Conservation (phyloP, 2,329 filamentous ascomycete species). For the Ploettnerulaceae sp. region DNA sequence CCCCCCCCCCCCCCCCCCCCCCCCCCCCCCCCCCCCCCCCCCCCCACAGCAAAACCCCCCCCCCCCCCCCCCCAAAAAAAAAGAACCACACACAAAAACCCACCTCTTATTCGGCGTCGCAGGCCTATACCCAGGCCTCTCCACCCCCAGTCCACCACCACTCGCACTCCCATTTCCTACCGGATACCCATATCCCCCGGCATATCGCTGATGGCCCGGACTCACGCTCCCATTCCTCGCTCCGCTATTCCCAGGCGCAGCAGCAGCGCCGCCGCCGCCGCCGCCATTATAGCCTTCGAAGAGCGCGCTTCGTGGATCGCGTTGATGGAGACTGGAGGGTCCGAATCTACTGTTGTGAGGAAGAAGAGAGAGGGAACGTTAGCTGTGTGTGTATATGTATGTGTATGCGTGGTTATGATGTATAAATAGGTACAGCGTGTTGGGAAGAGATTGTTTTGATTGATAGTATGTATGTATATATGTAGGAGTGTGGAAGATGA, state of each 20-base stretch:
- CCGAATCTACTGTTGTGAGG: constrained; percentile 51
- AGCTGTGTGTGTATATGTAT: too few species aligned
- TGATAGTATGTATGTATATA: neutral
- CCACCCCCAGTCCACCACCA: constrained; percentile 27
- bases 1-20: neutral
- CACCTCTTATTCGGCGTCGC: constrained; percentile 70
- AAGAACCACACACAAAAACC: constrained; percentile 25
- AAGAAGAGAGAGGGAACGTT: neutral
- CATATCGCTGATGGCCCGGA: constrained; percentile 11
- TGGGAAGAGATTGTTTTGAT: too few species aligned
- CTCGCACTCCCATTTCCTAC: constrained; percentile 35
- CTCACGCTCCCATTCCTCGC: constrained; percentile 5
- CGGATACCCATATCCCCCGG: constrained; percentile 47
- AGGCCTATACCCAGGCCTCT: constrained; percentile 48
- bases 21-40: neutral
- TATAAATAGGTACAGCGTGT: too few species aligned
- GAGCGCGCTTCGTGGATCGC: constrained; percentile 66
- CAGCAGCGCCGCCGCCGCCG: constrained; percentile 36
- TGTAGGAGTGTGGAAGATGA: neutral
- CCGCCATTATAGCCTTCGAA: constrained; percentile 68
- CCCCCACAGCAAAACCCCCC: neutral
- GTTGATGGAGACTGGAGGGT: constrained; percentile 65
- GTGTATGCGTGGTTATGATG: too few species aligned
- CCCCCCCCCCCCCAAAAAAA: neutral
- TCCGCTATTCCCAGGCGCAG: constrained; percentile 36